Evolutionary conservation across 2,329 filamentous ascomycete genomes (phyloP).

Genomic region (Ceratocystis papillata): DNA sequence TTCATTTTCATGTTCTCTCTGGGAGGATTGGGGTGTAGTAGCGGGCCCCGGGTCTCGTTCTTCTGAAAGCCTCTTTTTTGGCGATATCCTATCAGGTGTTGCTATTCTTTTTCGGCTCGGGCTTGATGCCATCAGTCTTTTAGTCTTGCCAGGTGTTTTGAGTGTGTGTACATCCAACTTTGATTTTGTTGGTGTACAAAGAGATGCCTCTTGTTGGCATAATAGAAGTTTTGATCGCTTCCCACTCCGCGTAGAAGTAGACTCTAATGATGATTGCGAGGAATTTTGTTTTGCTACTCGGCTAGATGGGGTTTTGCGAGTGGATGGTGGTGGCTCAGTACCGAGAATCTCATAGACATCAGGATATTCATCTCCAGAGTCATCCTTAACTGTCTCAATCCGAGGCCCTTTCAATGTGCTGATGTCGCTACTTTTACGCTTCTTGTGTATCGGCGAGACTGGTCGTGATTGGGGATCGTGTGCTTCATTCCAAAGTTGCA

Average conservation of each 20-base stretch:
- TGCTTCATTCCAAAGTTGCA: slow-evolving; percentile 37
- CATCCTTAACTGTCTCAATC: slow-evolving; percentile 27
- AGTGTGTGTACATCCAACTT: slow-evolving; percentile 20
- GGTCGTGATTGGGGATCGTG: slow-evolving; percentile 33
- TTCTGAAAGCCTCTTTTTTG: slow-evolving; percentile 21
- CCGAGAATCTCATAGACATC: slow-evolving; percentile 43
- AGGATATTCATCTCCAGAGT: slow-evolving; percentile 40
- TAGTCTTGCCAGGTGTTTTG: not conserved
- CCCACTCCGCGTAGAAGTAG: slow-evolving; percentile 14
- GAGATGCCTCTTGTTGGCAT: slow-evolving; percentile 24
- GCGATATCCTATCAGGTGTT: slow-evolving; percentile 21
- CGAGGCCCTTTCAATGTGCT: slow-evolving; percentile 26
- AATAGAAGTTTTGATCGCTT: slow-evolving; percentile 19
- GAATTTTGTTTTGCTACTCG: slow-evolving; percentile 3
- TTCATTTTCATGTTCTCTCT: slow-evolving; percentile 29
- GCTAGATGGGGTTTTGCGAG: slow-evolving; percentile 27
- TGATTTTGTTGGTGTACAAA: slow-evolving; percentile 23
- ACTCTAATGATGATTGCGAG: slow-evolving; percentile 14
- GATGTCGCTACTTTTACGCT: slow-evolving; percentile 44
- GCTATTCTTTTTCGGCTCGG: slow-evolving; percentile 23
- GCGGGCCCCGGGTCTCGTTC: not conserved
- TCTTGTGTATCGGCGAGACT: slow-evolving; percentile 36
- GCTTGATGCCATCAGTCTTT: slow-evolving; percentile 14
- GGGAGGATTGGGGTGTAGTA: slow-evolving; percentile 8
- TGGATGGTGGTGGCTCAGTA: slow-evolving; percentile 33